Percentiles rank a stretch among this genome's conserved stretches.
These are phyloP conservation scores for Tolypocladium ovalisporum DNA, from an alignment of 2,329 filamentous ascomycete genomes.

Conservation along the genomic window DNA sequence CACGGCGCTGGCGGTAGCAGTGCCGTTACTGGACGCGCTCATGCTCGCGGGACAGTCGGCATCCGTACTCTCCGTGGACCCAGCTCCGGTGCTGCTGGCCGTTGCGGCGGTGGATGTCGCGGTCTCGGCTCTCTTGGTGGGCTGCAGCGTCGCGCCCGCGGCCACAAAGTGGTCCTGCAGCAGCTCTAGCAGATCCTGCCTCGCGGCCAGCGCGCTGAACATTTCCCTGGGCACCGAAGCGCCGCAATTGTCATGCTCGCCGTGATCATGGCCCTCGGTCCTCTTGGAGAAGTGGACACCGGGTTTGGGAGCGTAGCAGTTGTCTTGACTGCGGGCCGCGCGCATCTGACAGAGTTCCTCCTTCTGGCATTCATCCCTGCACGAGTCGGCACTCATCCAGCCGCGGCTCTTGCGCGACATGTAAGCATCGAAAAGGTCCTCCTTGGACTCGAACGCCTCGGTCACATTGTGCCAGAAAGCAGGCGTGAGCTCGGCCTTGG, in stretches of 20 bases:
- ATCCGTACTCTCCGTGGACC: background rate
- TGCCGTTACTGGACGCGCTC: background rate
- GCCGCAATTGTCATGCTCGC: conserved; percentile 17
- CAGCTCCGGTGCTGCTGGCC: background rate
- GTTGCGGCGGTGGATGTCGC: background rate
- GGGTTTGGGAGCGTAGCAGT: conserved; percentile 29
- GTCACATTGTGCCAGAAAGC: conserved; percentile 51
- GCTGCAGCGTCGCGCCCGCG: background rate
- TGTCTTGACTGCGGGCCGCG: conserved; percentile 38
- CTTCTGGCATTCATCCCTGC: conserved; percentile 29
- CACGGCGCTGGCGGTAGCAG: background rate
- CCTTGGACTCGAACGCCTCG: conserved; percentile 30
- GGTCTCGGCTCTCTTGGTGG: background rate
- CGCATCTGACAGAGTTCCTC: conserved; percentile 40
- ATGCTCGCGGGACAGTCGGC: background rate
- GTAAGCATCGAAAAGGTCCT: conserved; percentile 33
- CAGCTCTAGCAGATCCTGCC: conserved; percentile 12
- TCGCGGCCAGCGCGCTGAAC: conserved; percentile 13
- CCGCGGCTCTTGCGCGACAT: conserved; percentile 36
- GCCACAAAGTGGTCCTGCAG: conserved; percentile 7
- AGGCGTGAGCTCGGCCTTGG: conserved; percentile 36
- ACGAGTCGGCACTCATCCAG: conserved; percentile 24
- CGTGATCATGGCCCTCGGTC: conserved; percentile 7
- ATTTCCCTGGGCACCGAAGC: conserved; percentile 15
- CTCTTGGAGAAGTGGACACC: conserved; percentile 24